These are phyloP conservation scores for Amaranthus hypochondriacus DNA, from an alignment of 148 eudicot species.

Conservation along the genomic window DNA sequence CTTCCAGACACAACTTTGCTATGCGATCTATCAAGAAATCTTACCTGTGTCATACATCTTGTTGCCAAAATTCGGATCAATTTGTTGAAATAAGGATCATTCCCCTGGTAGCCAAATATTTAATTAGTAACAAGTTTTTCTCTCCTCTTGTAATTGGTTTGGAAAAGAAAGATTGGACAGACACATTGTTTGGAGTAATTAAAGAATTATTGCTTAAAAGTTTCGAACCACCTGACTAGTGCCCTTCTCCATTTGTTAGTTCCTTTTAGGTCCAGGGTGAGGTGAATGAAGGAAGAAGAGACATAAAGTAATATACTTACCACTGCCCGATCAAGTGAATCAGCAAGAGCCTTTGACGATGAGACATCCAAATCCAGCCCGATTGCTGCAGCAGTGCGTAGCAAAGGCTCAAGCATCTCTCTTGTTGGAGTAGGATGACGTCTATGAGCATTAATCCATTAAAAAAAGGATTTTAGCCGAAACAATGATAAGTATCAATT, in stretches of 20 bases:
- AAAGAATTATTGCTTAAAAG: neutral
- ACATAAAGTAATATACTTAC: conserved; percentile 30
- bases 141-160: neutral
- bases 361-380: conserved; percentile 84
- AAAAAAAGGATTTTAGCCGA: neutral
- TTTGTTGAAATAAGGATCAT: conserved; percentile 94
- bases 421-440: conserved; percentile 98
- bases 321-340: conserved; percentile 91
- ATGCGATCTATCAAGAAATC: conserved; percentile 2
- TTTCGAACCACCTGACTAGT: too few species aligned
- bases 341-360: conserved; percentile 91
- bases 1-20: conserved; percentile 1
- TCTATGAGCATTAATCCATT: conserved; percentile 38
- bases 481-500: neutral
- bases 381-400: conserved; percentile 85
- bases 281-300: neutral
- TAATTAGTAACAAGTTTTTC: conserved; percentile 1
- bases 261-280: neutral
- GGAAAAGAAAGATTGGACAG: neutral
- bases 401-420: conserved; percentile 95
- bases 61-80: conserved; percentile 94
- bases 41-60: conserved; percentile 97
- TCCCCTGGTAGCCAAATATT: conserved; percentile 46
- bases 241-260: neutral
- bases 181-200: neutral